Evolutionary conservation across 352 stramenopile genomes (phyloP).

Genomic region (Pythium rhizo-oryzae): DNA sequence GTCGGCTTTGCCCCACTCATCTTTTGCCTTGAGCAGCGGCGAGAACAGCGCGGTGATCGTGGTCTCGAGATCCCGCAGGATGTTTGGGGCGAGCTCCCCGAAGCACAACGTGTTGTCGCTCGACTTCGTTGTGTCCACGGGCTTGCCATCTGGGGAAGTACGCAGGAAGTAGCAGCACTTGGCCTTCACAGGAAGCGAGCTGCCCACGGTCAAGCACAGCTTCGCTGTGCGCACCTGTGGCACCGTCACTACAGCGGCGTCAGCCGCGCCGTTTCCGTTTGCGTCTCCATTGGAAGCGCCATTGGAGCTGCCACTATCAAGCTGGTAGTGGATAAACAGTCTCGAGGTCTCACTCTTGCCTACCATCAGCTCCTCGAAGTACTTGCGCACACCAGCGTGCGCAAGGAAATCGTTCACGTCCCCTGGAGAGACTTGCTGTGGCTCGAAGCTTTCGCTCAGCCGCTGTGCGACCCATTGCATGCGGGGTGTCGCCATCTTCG

Average conservation of each 20-base stretch:
- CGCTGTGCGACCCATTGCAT: slow-evolving; percentile 85
- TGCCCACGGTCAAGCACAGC: slow-evolving; percentile 71
- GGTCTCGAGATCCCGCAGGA: slow-evolving; percentile 78
- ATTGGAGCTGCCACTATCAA: slow-evolving; percentile 20
- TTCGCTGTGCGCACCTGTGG: slow-evolving; percentile 44
- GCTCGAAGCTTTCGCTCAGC: slow-evolving; percentile 81
- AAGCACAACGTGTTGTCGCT: slow-evolving; percentile 83
- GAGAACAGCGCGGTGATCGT: slow-evolving; percentile 88
- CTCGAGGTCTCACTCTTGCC: slow-evolving; percentile 68
- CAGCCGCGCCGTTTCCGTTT: slow-evolving; percentile 7
- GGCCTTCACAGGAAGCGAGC: slow-evolving; percentile 62
- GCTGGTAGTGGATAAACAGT: slow-evolving; percentile 79
- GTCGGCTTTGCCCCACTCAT: slow-evolving; percentile 96
- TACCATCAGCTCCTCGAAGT: slow-evolving; percentile 75
- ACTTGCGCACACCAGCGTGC: slow-evolving; percentile 50
- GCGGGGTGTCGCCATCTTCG: slow-evolving; percentile 67
- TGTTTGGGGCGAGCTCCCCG: slow-evolving; percentile 85
- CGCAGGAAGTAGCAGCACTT: slow-evolving; percentile 89
- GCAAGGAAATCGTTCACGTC: slow-evolving; percentile 75
- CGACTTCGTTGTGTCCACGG: slow-evolving; percentile 71
- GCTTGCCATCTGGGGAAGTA: slow-evolving; percentile 68
- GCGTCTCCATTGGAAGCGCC: slow-evolving; percentile 8
- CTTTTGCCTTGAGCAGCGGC: slow-evolving; percentile 92
- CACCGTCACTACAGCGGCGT: slow-evolving; percentile 20
- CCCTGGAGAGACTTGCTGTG: slow-evolving; percentile 40